Base-by-base conservation (phyloP, 257 asterid species). In the Agastache rugosa region DNA sequence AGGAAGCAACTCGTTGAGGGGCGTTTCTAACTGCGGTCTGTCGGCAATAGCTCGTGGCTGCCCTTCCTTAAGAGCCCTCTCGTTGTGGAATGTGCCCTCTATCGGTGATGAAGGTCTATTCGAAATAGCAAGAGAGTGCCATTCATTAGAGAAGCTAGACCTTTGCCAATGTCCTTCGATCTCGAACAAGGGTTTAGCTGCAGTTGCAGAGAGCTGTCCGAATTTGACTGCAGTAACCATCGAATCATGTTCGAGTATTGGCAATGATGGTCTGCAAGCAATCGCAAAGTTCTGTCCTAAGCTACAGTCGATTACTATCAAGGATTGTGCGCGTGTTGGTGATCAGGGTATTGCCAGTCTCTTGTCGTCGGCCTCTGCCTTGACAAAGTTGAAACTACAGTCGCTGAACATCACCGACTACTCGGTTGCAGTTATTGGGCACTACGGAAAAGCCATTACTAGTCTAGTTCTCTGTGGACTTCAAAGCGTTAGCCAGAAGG, bases 351-450 rank as follows among this genome's bases (percentile, higher is more conserved):
- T 94, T n/a, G 85, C 89, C 6, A 76, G 88, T 67, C 85, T 94
- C 51, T 19, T 92, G 44, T 87, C 91, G 1, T 82, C 87, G 15
- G 83, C 87, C 27, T 75, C 90, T 2, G 6, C 75, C 67, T 84
- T 94, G 91, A 76, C 87, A 19, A 90, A 85, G 81, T 88, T 90
- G 77, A 94, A 90, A 71, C 87, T 94, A 44, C 96, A 94, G 54
- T 77, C 77, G 15, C 83, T 94, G 23, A 89, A 85, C 75, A 82
- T 94, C 77, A 81, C 90, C 0, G 98, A 94, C 77, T 83, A 73
- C 78, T 89, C 97, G 8, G 90, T 92, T 23, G 99, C 97, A 41
- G 87, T 91, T 4, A 79, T 94, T 4, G 99, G 99, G 19, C 94
- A 86, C 67, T 94, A 85, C 2, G 98, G 99, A 17, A 89, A 82